Evolutionary conservation across 1,139 yeast species (phyloP).

Genomic region (Pichia sp.): DNA sequence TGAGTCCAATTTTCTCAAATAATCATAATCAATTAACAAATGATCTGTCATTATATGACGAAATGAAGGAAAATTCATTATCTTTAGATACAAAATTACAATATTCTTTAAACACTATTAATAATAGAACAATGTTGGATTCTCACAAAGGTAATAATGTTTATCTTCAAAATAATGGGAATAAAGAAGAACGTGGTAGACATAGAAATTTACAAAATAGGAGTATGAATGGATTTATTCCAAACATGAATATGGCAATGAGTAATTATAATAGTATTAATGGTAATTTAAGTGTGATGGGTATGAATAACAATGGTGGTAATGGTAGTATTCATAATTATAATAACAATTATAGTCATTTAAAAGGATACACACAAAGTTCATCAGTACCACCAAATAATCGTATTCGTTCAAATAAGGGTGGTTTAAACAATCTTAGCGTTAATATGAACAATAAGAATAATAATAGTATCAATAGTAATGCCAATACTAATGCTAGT

Average conservation of each 20-base stretch:
- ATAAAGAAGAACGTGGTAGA: conserved; percentile 14
- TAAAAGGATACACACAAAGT: conserved; percentile 2
- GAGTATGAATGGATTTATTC: background rate
- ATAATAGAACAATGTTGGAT: conserved; percentile 55
- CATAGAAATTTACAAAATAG: conserved; percentile 7
- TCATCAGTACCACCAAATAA: conserved; percentile 16
- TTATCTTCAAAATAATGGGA: background rate
- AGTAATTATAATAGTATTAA: conserved; percentile 1
- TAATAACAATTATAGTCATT: background rate
- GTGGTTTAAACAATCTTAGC: background rate
- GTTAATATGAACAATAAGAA: background rate
- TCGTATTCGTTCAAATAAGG: background rate
- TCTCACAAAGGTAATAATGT: conserved; percentile 25
- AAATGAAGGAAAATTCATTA: conserved; percentile 31
- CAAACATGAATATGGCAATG: background rate
- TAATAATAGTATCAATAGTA: background rate
- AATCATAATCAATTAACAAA: background rate
- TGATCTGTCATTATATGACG: background rate
- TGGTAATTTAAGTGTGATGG: conserved; percentile 1
- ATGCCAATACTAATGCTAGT: background rate
- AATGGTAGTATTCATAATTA: background rate
- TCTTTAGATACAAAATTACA: conserved; percentile 37
- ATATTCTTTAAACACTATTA: conserved; percentile 53
- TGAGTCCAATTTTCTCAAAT: conserved; percentile 8
- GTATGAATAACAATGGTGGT: background rate